phyloP scores from a whole-genome alignment of 495 filamentous ascomycete genomes.

The Penicillium cataractarum region DNA sequence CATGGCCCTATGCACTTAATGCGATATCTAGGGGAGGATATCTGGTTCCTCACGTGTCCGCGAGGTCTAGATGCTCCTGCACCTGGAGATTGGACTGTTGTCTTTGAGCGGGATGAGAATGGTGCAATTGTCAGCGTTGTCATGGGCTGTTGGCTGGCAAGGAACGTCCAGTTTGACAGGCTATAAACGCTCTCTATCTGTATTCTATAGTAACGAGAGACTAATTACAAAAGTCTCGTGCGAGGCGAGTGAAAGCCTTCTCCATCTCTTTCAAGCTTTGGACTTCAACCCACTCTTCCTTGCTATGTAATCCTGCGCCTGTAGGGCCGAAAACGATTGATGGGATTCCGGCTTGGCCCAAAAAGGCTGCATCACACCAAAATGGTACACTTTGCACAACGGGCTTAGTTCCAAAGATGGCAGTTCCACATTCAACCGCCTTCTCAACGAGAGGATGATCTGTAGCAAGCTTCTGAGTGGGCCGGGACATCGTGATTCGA shows the following conservation, averaged over 20 bases:
- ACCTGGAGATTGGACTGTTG: constrained; percentile 1
- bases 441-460: constrained; percentile 41
- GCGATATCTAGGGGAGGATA: constrained; percentile 5
- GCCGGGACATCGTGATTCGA: constrained; percentile 38
- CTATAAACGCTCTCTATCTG: neutral
- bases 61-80: constrained; percentile 3
- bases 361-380: constrained; percentile 51
- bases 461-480: constrained; percentile 34
- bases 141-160: neutral
- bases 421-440: constrained; percentile 23
- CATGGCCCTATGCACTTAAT: constrained; percentile 3
- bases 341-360: constrained; percentile 43
- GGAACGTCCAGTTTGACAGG: neutral
- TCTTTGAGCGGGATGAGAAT: neutral
- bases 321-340: constrained; percentile 46
- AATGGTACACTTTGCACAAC: constrained; percentile 31
- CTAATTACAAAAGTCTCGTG: constrained; percentile 36
- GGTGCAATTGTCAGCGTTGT: neutral
- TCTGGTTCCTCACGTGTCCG: constrained; percentile 1
- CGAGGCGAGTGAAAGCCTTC: constrained; percentile 27
- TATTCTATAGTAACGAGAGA: neutral
- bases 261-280: constrained; percentile 35
- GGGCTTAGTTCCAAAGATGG: constrained; percentile 21
- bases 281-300: constrained; percentile 50
- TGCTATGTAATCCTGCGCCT: constrained; percentile 47